These are phyloP conservation scores for Melanopsichium pennsylvanicum DNA, from an alignment of 1,284 basidiomycete species.

Conservation along the genomic window DNA sequence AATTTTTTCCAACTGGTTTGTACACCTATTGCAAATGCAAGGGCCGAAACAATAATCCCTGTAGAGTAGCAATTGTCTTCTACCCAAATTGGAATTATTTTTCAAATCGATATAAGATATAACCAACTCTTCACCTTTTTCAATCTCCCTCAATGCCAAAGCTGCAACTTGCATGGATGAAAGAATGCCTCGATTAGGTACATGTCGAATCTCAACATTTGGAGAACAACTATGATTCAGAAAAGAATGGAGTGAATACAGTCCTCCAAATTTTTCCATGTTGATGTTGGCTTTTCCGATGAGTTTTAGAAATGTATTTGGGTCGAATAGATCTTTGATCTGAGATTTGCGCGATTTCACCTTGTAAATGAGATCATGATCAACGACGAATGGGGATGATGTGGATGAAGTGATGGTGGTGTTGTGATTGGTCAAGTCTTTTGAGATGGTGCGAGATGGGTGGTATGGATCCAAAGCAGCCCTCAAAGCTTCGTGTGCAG, in stretches of 20 bases:
- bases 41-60: slow-evolving; percentile 61
- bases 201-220: slow-evolving; percentile 77
- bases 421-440: slow-evolving; percentile 72
- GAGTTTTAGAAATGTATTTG: slow-evolving; percentile 76
- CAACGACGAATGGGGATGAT: slow-evolving; percentile 71
- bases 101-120: slow-evolving; percentile 80
- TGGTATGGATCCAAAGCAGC: slow-evolving; percentile 50
- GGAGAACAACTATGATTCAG: slow-evolving; percentile 84
- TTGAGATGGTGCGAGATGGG: slow-evolving; percentile 73
- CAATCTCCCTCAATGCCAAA: slow-evolving; percentile 75
- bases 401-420: no score
- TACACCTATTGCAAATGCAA: slow-evolving; percentile 73
- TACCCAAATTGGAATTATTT: slow-evolving; percentile 69
- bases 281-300: slow-evolving; percentile 86
- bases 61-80: slow-evolving; percentile 72
- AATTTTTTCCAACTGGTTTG: slow-evolving; percentile 69
- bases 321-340: slow-evolving; percentile 74
- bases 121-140: slow-evolving; percentile 75
- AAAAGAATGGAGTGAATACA: slow-evolving; percentile 85
- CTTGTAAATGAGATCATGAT: slow-evolving; percentile 61
- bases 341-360: slow-evolving; percentile 69
- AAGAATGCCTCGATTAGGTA: slow-evolving; percentile 71
- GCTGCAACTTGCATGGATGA: slow-evolving; percentile 76
- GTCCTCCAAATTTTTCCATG: slow-evolving; percentile 83
- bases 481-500: slow-evolving; percentile 30